Percentiles rank a stretch among this genome's conserved stretches.
Conservation (phyloP, 768 basidiomycete genomes). For the Rhodotorula graminis region DNA sequence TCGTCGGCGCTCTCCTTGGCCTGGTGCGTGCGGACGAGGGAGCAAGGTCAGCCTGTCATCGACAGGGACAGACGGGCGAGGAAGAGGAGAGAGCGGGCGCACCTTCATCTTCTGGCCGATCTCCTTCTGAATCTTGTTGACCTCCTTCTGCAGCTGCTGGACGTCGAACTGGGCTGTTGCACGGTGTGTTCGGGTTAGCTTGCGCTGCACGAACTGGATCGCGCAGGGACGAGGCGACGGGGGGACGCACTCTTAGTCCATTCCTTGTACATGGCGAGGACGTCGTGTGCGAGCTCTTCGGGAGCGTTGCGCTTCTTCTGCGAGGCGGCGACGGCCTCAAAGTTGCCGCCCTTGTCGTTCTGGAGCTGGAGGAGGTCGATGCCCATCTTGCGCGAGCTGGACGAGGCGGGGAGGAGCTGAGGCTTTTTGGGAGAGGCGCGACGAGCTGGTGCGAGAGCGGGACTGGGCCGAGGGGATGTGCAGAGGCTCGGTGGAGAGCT, state of each 20-base stretch:
- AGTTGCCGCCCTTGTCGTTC: slow-evolving; percentile 66
- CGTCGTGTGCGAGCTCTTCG: slow-evolving; percentile 88
- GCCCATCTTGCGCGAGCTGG: slow-evolving; percentile 33
- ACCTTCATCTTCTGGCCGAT: slow-evolving; percentile 93
- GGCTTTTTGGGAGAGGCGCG: background rate
- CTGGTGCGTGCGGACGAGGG: slow-evolving; percentile 49
- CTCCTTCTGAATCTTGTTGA: slow-evolving; percentile 89
- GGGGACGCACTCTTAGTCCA: slow-evolving; percentile 82
- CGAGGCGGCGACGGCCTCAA: slow-evolving; percentile 81
- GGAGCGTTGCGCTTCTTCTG: slow-evolving; percentile 84
- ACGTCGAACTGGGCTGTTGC: slow-evolving; percentile 76
- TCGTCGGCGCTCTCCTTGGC: slow-evolving; percentile 88
- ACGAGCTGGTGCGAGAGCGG: no score
- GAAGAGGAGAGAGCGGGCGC: background rate
- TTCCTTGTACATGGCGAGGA: slow-evolving; percentile 81
- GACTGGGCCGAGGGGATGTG: no score
- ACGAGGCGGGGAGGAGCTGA: background rate
- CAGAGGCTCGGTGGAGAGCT: no score
- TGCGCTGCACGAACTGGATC: no score
- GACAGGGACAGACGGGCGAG: background rate
- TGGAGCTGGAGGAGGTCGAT: slow-evolving; percentile 42
- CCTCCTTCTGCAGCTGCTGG: slow-evolving; percentile 69
- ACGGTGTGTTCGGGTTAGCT: background rate
- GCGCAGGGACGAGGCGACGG: background rate
- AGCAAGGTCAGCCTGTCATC: background rate